phyloP scores from a whole-genome alignment of 2,329 filamentous ascomycete genomes.

The Blastomyces gilchristii region DNA sequence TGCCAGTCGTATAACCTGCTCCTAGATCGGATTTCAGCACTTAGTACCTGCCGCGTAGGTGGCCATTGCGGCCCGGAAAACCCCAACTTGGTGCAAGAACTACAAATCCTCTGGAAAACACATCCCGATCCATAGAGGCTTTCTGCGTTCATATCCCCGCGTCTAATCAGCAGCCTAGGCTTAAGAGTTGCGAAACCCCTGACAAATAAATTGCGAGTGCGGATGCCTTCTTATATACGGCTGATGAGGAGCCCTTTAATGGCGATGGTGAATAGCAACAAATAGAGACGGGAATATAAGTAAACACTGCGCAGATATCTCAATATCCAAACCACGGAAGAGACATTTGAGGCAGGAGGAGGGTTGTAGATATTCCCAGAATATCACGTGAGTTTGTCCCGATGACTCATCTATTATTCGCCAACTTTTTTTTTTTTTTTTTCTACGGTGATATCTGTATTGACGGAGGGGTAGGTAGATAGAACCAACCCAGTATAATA shows the following conservation, averaged over 20 bases:
- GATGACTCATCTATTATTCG: not conserved
- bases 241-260: not conserved
- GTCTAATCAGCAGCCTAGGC: not conserved
- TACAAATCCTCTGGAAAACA: not conserved
- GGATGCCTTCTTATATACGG: not conserved
- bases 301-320: not conserved
- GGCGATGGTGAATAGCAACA: not conserved
- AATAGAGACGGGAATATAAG: not conserved
- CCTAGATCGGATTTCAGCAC: not conserved
- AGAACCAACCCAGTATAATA: not conserved
- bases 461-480: not conserved
- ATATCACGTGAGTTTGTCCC: no score
- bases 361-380: no score
- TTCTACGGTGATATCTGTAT: not conserved
- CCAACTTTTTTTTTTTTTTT: not conserved
- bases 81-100: not conserved
- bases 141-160: not conserved
- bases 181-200: not conserved
- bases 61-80: not conserved
- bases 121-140: not conserved
- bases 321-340: not conserved
- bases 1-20: not conserved
- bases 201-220: not conserved
- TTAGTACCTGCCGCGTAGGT: not conserved
- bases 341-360: no score